Evolutionary conservation across 257 asterid genomes (phyloP), one percentile per base, ranked within the genome.

Genomic region (Sherardia arvensis): DNA sequence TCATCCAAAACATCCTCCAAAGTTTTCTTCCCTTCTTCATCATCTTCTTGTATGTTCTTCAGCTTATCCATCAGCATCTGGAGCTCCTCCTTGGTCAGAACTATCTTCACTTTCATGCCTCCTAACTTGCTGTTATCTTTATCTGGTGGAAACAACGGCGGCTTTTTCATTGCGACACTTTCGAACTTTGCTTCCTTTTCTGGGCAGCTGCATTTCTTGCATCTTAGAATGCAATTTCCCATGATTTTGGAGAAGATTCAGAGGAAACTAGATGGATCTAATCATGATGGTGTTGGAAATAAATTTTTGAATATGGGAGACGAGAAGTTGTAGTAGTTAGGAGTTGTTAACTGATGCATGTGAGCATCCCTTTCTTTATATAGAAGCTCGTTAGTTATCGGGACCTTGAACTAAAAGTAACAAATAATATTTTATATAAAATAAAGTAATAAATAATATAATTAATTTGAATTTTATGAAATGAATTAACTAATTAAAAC

Each of bases 221-320:
- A 64, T 34, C 72, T 62, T 53, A 84, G 78, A 2, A 84, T 69
- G 75, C 88, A 86, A 56, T 89, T 89, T 60, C 97, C 97, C 97
- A 89, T 86, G 9, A 36, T 57, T 49, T 49, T 5, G 26, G 62
- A 48, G 23, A 10, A 27, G 12, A n/a, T 34, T 34, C n/a, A 28
- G 64, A 29, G 28, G 28, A 55, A 7, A 34, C 15, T 5, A 3
- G 59, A 25, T 53, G 30, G 30, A 53, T 23, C 40, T 33, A 3
- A 21, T n/a, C n/a, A n/a, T 27, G 36, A 4, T 20, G 54, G 28
- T 21, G 71, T 22, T 8, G 36, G 5, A 27, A 25, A 64, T 23
- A 15, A 26, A 28, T 48, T 17, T 34, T 22, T 12, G n/a, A 51
- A 61, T 57, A 15, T 12, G 20, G 63, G 63, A 22, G 63, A 30